Conservation (phyloP, 164 flowering plant genomes). For the Stephania cephalantha region DNA sequence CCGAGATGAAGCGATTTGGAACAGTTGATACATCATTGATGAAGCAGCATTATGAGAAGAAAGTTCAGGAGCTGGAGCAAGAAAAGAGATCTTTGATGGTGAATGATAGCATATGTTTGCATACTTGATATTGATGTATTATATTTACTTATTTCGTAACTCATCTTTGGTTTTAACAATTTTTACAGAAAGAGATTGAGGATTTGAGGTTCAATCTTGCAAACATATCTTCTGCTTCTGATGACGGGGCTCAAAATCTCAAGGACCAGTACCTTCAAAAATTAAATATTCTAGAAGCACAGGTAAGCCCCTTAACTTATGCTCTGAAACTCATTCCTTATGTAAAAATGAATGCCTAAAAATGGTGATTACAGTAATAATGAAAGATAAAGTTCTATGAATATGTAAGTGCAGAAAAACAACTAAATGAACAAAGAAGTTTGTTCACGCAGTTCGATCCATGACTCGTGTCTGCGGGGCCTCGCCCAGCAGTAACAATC, state of each 20-base stretch:
- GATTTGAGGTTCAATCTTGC: conserved; percentile 52
- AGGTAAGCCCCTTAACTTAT: conserved; percentile 36
- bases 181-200: conserved; percentile 85
- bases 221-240: conserved; percentile 68
- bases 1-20: conserved; percentile 86
- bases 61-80: conserved; percentile 78
- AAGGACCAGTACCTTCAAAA: conserved; percentile 93
- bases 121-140: not conserved
- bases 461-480: no score
- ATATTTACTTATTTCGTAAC: not conserved
- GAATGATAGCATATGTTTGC: conserved; percentile 2
- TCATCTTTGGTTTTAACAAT: conserved; percentile 2
- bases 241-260: conserved; percentile 79
- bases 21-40: conserved; percentile 65
- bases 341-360: no score
- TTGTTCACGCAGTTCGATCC: no score
- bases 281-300: conserved; percentile 73
- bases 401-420: no score
- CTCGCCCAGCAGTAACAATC: no score
- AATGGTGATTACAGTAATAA: no score
- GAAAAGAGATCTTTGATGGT: conserved; percentile 79
- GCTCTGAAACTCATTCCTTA: conserved; percentile 6
- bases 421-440: no score
- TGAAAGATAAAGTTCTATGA: no score
- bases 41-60: conserved; percentile 93